Evolutionary conservation across 805 yeast species (phyloP), one percentile per base, ranked within the genome.

Genomic region (Saccharomyces jurei): DNA sequence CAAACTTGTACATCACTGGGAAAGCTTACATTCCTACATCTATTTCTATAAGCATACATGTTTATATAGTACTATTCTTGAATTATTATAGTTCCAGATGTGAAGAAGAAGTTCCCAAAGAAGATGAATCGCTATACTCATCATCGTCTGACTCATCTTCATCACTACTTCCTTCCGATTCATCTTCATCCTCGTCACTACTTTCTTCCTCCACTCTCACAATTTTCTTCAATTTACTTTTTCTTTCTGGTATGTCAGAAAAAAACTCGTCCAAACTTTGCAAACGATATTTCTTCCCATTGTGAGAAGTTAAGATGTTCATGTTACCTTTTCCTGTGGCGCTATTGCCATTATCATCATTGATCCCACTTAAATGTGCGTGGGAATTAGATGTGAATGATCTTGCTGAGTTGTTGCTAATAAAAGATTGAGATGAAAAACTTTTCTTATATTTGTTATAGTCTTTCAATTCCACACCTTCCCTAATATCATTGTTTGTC

Each of bases 231-330:
- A 6, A 67, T 71, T 28, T 61, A 66, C 54, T 59, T 74, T 55
- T 56, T 73, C 53, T 57, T 1, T 62, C 59, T 21, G 75, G 70
- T 13, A 78, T 71, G 56, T 77, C 77, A 2, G 80, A 86, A 60
- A 91, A 83, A 67, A 91, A 91, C 57, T 91, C 98, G 64, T 91
- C 97, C 54, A 91, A 71, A 54, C 91, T 86, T 67, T 89, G 96
- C 41, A 87, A 69, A 56, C 81, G 79, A 62, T 82, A 84, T 52
- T 74, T 76, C 58, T 69, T 73, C 11, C 69, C 72, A 30, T 62
- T 60, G 21, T 62, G 50, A 4, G 64, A 58, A 1, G 59, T 53
- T 25, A 66, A 58, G 5, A 22, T 8, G 14, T 47, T 41, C 28
- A 44, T 49, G 52, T 52, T 29, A 53, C 46, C 21, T 44, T 28